Base-by-base conservation (phyloP, 1,284 basidiomycete species). In the Tylopilus orsonianus region DNA sequence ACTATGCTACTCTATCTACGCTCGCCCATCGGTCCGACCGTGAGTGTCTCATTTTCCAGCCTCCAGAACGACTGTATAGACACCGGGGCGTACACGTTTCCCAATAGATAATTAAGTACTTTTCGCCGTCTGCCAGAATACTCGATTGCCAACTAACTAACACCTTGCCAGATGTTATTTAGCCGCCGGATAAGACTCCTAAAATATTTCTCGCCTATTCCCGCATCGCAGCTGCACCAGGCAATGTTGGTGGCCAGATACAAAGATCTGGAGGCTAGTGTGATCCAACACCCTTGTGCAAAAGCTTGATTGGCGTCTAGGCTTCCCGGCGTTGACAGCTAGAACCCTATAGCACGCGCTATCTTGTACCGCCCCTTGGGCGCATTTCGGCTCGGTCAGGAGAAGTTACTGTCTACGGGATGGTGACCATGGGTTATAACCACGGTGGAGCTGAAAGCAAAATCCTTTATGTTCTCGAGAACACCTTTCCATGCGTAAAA, bases 131-230 rank as follows among this genome's bases (percentile, higher is more conserved):
- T 61, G 2, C 81, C 81, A 3, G 75, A 79, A 56, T 80, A 81
- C 58, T 85, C 81, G 56, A 84, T 72, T 27, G 73, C 71, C 6
- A 78, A 74, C 81, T 81, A 84, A 55, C 74, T 78, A 20, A 75
- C 73, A 22, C 77, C 81, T 59, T 84, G 79, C 81, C 82, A 85
- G 41, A 85, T 79, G 60, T 84, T 81, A 56, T 85, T 85, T 45
- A 84, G 69, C 62, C 83, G 81, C 81, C 81, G 83, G 12, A 83
- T 77, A 27, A 81, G 67, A 20, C 75, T 72, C 7, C 81, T 82
- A 26, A 82, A 70, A 60, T 84, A 84, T 55, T 80, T 78, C 65
- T 82, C 78, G 41, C 73, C 73, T 29, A 71, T 66, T 3, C 79
- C 78, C 0, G 80, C 78, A 4, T 80, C 78, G 30, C 74, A 74